Conservation (phyloP, 495 filamentous ascomycete genomes). For the Hapsidospora chrysogenum region DNA sequence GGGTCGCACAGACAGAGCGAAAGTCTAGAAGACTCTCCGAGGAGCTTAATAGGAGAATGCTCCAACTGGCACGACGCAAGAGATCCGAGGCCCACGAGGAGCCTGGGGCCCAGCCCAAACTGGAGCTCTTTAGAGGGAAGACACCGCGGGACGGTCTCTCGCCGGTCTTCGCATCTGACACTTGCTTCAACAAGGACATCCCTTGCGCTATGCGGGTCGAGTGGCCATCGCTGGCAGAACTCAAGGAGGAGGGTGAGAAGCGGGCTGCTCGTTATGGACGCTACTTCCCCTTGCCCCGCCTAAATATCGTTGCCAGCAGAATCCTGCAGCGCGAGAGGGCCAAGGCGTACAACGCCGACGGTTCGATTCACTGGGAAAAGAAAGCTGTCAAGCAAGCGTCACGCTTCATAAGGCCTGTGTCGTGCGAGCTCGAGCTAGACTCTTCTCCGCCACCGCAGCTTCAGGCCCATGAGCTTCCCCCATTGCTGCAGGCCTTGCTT, state of each 20-base stretch:
- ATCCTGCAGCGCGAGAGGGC: background rate
- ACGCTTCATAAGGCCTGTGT: too few species aligned
- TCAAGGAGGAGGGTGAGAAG: slow-evolving; percentile 1
- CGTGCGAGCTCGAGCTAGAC: background rate
- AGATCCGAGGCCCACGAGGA: background rate
- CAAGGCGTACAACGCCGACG: background rate
- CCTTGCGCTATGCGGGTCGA: background rate
- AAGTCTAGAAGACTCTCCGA: background rate
- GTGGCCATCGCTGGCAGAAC: slow-evolving; percentile 3
- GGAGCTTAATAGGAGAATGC: background rate
- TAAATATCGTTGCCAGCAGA: background rate
- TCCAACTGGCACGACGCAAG: background rate
- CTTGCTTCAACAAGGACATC: slow-evolving; percentile 2
- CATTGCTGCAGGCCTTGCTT: background rate
- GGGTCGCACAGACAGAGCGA: background rate
- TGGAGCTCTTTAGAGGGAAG: background rate
- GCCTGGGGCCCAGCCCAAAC: background rate
- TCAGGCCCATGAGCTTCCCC: background rate
- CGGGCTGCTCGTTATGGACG: background rate
- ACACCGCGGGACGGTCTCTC: background rate
- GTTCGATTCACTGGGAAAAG: slow-evolving; percentile 3
- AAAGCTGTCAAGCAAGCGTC: slow-evolving; percentile 1
- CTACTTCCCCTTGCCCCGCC: slow-evolving; percentile 2
- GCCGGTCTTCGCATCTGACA: slow-evolving; percentile 1
- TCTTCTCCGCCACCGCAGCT: background rate